Conservation (phyloP, 129 eudicot genomes). For the Daucus carota region DH1_v3.0 NC_030385.2:36399001-36399500, state of each 20-base stretch:
- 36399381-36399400: no score
- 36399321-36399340: background rate
- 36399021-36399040: no score
- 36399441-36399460: no score
- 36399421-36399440: background rate
- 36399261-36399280: background rate
- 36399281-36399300: background rate
- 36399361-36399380: background rate
- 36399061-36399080: background rate
- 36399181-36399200: background rate
- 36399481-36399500: no score
- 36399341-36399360: background rate
- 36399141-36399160: conserved; percentile 4
- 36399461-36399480: background rate
- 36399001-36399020: background rate
- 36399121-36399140: background rate
- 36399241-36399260: background rate
- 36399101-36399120: background rate
- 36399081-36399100: background rate
- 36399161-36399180: background rate
- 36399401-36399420: background rate
- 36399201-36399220: background rate
- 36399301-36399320: background rate
- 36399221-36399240: background rate
- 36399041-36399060: background rate